Base-by-base conservation (phyloP, 495 filamentous ascomycete genomes). In the Penicillium egyptiacum region DNA sequence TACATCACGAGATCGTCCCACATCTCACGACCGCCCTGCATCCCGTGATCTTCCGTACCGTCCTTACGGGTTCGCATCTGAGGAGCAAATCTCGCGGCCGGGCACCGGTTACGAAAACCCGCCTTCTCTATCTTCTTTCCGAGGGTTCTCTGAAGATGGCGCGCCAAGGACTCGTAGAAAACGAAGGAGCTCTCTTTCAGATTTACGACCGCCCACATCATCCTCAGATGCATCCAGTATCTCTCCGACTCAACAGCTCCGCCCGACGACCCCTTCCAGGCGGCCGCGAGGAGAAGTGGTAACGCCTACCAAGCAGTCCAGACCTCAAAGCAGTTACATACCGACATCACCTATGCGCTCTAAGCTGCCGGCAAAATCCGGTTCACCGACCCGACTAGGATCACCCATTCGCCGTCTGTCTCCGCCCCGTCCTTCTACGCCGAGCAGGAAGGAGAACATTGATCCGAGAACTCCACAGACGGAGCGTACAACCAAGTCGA, bases 111-210 rank as follows among this genome's bases (percentile, higher is more conserved):
- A 81, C 59, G 69, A 79, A 26, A 63, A 70, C 39, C 61, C 70
- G 3, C 57, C 64, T 14, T 75, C 74, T 16, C 31, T 76, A n/a
- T 74, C 71, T 7, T 73, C 71, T 6, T 62, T 75, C 40, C 59
- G 64, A 46, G 71, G 69, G 0, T 66, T 75, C 37, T 64, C 72
- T 4, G 60, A 68, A 5, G 71, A 73, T 56, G 64, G 67, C 6
- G 64, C 70, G 56, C 79, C 66, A 80, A 77, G 61, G 45, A 50
- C 64, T 52, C 73, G 86, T 62, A 90, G 87, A 74, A 97, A 95
- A 74, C 81, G 94, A 58, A 86, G 94, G 61, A 96, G 92, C 70
- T 97, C 93, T 22, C 73, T 98, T 22, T 96, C 91, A 16, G 94
- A 98, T 66, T 75, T 98, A 26, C 88, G 89, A 65, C 78, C 76